These are phyloP conservation scores for Chalciporus sphaerocephalus DNA, from an alignment of 768 basidiomycete species.

Conservation along the genomic window DNA sequence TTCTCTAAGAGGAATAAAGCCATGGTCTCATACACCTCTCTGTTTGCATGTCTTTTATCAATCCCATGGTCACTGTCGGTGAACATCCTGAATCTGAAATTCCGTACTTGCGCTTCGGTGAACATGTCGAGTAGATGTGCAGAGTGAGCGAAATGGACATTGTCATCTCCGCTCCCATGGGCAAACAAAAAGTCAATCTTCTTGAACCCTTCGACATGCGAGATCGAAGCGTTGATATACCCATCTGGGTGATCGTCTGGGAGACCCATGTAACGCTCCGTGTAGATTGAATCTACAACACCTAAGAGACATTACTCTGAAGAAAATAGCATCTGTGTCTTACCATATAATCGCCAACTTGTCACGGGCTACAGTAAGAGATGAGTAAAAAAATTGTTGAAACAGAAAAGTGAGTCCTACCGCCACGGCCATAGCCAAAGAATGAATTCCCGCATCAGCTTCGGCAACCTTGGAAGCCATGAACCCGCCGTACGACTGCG, in stretches of 20 bases:
- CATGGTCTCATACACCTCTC: slow-evolving; percentile 87
- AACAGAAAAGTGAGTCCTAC: slow-evolving; percentile 41
- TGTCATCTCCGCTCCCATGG: slow-evolving; percentile 95
- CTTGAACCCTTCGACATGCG: slow-evolving; percentile 82
- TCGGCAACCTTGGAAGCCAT: slow-evolving; percentile 93
- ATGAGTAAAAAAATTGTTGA: slow-evolving; percentile 7
- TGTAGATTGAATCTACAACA: slow-evolving; percentile 83
- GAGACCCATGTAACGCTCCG: slow-evolving; percentile 93
- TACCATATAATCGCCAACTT: slow-evolving; percentile 80
- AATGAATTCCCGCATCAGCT: slow-evolving; percentile 84
- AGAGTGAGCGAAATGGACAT: slow-evolving; percentile 91
- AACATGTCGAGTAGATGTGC: slow-evolving; percentile 93
- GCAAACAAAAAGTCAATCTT: slow-evolving; percentile 78
- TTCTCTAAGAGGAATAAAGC: slow-evolving; percentile 81
- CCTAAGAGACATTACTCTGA: slow-evolving; percentile 1
- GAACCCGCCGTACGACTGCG: slow-evolving; percentile 96
- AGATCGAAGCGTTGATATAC: slow-evolving; percentile 87
- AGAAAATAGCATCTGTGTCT: slow-evolving; percentile 15
- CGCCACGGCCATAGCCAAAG: slow-evolving; percentile 86
- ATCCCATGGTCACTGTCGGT: slow-evolving; percentile 93
- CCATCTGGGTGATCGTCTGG: slow-evolving; percentile 76
- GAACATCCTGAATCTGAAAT: slow-evolving; percentile 91
- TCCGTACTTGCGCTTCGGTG: slow-evolving; percentile 66
- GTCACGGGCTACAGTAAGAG: slow-evolving; percentile 68
- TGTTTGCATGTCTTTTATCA: slow-evolving; percentile 62